phyloP scores from a whole-genome alignment of 345 rosid species.

The Dovyalis caffra region DNA sequence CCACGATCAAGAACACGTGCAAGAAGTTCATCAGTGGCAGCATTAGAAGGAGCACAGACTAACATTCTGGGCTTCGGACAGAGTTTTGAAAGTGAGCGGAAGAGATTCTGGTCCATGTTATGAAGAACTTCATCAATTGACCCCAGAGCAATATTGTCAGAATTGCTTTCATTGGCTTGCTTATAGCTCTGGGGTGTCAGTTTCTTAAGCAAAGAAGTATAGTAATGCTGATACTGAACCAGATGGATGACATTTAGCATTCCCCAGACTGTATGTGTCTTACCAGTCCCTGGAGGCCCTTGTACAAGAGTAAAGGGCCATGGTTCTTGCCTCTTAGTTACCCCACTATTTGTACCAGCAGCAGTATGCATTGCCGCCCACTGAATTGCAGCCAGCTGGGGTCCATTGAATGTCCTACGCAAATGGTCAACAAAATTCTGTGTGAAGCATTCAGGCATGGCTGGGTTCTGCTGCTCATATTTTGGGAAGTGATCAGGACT shows the following conservation, averaged over 20 bases:
- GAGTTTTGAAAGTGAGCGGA: conserved; percentile 89
- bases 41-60: conserved; percentile 99
- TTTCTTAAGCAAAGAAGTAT: conserved; percentile 88
- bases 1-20: conserved; percentile 99
- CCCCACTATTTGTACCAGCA: conserved; percentile 92
- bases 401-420: conserved; percentile 78
- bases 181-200: conserved; percentile 97
- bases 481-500: conserved; percentile 92
- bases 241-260: conserved; percentile 99
- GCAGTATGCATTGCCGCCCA: conserved; percentile 99
- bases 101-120: conserved; percentile 96
- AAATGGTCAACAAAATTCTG: conserved; percentile 75
- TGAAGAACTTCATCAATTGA: conserved; percentile 99
- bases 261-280: conserved; percentile 99
- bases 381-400: conserved; percentile 91
- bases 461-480: conserved; percentile 83
- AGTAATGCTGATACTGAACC: conserved; percentile 98
- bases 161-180: conserved; percentile 66
- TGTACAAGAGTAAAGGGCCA: conserved; percentile 99
- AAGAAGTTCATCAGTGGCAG: conserved; percentile 98
- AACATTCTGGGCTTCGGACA: conserved; percentile 98
- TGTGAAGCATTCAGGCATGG: conserved; percentile 95
- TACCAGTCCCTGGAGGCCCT: conserved; percentile 99
- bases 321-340: conserved; percentile 83
- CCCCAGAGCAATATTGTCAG: conserved; percentile 62